Base-by-base conservation (phyloP, 1,139 yeast species). In the Trichomonascaceae sp. region DNA sequence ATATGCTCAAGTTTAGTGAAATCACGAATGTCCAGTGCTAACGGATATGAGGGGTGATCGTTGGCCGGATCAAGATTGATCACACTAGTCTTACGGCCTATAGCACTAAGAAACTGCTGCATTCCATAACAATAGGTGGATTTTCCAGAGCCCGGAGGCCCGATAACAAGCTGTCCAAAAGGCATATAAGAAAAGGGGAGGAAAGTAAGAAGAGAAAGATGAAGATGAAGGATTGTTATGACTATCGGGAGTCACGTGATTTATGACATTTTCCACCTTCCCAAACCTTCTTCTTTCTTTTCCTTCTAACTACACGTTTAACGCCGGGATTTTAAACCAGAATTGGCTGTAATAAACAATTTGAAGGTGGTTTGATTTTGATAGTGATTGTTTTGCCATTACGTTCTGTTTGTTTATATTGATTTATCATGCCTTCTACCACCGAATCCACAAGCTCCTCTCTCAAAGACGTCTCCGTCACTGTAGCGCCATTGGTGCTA, bases 81-180 rank as follows among this genome's bases (percentile, higher is more conserved):
- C 2, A 93, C 79, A 43, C 87, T 78, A 55, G 88, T 84, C 62
- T 88, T 87, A 55, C 99, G 76, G 7, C 99, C 99, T 49, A 95
- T 89, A 1, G 98, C 96, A 56, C 87, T 84, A 63, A 91, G 77
- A 68, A 95, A 93, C 74, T 93, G 98, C 62, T 80, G 80, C 84
- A 93, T 74, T 27, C 99, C 99, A 68, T 83, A 77, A 67, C 98
- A 90, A 68, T 88, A 95, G 0, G 99, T 95, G 0, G 97, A 88
- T 66, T 95, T 95, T 1, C 99, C 99, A 0, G 96, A 80, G 1
- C 99, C 99, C 0, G 99, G 99, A 0, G 99, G 98, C 0, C 99
- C 99, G 41, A 95, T 88, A 13, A 93, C 93, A 19, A 93, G 81
- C 70, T 93, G 97, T 1, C 96, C 97, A 69, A 88, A 91, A 44